phyloP scores from a whole-genome alignment of 2,329 filamentous ascomycete genomes.

The Magnaporthiopsis incrustans region DNA sequence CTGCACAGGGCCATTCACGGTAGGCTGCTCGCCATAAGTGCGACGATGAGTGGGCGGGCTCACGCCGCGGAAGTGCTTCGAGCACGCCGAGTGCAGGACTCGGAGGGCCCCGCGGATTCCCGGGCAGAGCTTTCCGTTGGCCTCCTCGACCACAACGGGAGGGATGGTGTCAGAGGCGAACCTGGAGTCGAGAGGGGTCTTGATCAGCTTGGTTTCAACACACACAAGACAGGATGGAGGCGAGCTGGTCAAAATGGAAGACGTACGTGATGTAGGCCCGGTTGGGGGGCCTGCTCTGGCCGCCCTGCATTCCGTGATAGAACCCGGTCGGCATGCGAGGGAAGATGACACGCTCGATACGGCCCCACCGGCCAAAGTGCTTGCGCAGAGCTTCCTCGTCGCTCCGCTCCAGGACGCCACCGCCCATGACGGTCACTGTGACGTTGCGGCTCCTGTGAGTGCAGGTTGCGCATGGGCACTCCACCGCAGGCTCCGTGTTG shows the following conservation, averaged over 20 bases:
- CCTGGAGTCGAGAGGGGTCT: background rate
- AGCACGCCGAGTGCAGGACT: background rate
- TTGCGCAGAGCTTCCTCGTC: background rate
- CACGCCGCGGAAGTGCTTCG: background rate
- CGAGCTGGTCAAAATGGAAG: background rate
- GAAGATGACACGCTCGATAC: background rate
- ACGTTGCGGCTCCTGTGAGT: constrained; percentile 3
- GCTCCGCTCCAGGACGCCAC: background rate
- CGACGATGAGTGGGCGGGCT: background rate
- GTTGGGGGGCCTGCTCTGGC: background rate
- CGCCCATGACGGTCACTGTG: background rate
- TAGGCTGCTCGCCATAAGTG: background rate
- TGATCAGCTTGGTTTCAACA: background rate
- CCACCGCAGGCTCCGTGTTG: background rate
- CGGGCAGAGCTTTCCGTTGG: background rate
- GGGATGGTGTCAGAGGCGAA: background rate
- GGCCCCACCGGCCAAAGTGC: constrained; percentile 1
- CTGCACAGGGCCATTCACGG: background rate
- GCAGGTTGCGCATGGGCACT: background rate
- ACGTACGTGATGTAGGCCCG: background rate
- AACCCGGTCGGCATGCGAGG: background rate
- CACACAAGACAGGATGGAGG: background rate
- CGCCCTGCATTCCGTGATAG: background rate
- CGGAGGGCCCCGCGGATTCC: background rate
- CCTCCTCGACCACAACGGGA: background rate